phyloP scores from a whole-genome alignment of 768 basidiomycete species.

The Dictyophora rubrovolvata region DNA sequence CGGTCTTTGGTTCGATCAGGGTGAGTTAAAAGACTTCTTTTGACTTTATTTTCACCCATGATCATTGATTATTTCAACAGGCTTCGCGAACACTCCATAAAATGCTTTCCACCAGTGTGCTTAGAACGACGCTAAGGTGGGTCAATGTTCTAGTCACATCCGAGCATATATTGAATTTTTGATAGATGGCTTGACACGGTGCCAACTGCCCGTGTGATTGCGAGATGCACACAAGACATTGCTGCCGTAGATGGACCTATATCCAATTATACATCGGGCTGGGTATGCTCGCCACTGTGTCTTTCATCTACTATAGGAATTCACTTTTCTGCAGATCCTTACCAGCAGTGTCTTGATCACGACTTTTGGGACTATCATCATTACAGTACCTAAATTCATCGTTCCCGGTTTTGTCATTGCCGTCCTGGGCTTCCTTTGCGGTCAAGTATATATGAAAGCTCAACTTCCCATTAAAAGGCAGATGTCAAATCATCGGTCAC shows the following conservation, averaged over 20 bases:
- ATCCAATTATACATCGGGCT: neutral
- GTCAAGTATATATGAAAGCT: conserved; percentile 19
- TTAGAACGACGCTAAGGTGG: conserved; percentile 11
- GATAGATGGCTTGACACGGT: conserved; percentile 16
- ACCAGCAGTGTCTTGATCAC: neutral
- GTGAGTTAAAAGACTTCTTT: neutral
- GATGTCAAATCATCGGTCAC: conserved; percentile 9
- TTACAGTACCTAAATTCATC: neutral
- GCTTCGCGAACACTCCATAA: conserved; percentile 7
- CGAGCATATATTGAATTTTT: neutral
- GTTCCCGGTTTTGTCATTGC: conserved; percentile 12
- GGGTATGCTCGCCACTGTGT: conserved; percentile 3
- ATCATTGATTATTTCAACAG: neutral
- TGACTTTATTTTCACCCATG: neutral
- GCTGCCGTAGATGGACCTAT: conserved; percentile 8
- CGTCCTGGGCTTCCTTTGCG: conserved; percentile 21
- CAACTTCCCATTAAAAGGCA: neutral
- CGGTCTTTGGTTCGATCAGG: neutral
- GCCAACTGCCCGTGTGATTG: conserved; percentile 16
- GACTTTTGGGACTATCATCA: neutral
- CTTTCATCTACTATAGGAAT: neutral
- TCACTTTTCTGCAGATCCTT: neutral
- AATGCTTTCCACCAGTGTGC: conserved; percentile 1
- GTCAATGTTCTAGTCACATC: neutral
- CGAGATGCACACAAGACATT: conserved; percentile 17